Percentiles rank a stretch among this genome's conserved stretches.
Conservation (phyloP, 495 filamentous ascomycete genomes). For the Penicillium salamii region DNA sequence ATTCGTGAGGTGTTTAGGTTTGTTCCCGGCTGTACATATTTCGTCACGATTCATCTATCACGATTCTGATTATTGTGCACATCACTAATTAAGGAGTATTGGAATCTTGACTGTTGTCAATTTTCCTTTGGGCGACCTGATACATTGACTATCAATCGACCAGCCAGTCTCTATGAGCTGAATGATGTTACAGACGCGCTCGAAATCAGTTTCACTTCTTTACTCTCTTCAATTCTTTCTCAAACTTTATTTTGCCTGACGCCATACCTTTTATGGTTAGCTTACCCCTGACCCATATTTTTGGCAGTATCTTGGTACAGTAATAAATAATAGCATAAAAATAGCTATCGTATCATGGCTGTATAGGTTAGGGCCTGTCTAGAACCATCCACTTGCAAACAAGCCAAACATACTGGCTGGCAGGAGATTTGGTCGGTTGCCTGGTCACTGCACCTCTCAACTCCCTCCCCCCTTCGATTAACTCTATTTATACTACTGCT, state of each 20-base stretch:
- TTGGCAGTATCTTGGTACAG: conserved; percentile 6
- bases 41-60: too few species aligned
- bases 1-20: too few species aligned
- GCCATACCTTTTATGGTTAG: conserved; percentile 12
- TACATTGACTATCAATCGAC: too few species aligned
- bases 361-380: conserved; percentile 3
- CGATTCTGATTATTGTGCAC: too few species aligned
- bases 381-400: conserved; percentile 7
- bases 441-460: too few species aligned
- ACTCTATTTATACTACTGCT: too few species aligned
- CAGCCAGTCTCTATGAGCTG: too few species aligned
- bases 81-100: too few species aligned
- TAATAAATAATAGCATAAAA: conserved; percentile 12
- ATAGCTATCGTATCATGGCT: conserved; percentile 7
- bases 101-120: too few species aligned
- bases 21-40: too few species aligned
- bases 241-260: conserved; percentile 12
- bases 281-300: conserved; percentile 10
- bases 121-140: too few species aligned
- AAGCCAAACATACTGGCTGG: not conserved
- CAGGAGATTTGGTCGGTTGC: not conserved
- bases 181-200: conserved; percentile 11
- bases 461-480: too few species aligned
- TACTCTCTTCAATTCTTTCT: conserved; percentile 11
- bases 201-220: conserved; percentile 20